A percentile compares a stretch with the other conserved stretches of the same genome.
Conservation (phyloP, 2,329 filamentous ascomycete genomes). For the Epichloe typhina region DNA sequence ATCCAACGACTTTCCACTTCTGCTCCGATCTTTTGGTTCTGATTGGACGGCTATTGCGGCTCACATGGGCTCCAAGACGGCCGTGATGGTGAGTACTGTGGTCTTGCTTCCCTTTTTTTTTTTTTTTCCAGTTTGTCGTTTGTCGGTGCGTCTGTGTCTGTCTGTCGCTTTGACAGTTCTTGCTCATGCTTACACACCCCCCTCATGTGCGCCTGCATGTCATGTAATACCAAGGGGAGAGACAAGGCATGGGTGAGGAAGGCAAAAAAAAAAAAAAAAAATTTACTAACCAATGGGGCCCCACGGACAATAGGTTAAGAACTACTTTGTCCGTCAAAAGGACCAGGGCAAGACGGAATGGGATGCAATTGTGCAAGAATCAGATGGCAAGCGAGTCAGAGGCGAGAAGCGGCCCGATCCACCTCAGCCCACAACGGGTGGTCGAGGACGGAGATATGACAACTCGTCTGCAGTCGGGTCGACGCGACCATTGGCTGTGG, state of each 20-base stretch:
- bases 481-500: slow-evolving; percentile 33
- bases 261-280: background rate
- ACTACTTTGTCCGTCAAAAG: slow-evolving; percentile 52
- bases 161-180: background rate
- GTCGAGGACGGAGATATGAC: slow-evolving; percentile 38
- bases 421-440: slow-evolving; percentile 38
- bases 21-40: slow-evolving; percentile 63
- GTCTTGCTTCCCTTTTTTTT: background rate
- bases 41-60: slow-evolving; percentile 65
- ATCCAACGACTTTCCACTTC: slow-evolving; percentile 59
- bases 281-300: background rate
- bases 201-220: background rate
- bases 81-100: slow-evolving; percentile 56
- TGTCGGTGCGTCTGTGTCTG: background rate
- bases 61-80: slow-evolving; percentile 73
- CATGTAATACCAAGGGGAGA: slow-evolving; percentile 1
- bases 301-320: slow-evolving; percentile 45
- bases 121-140: too few relatives aligned
- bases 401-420: slow-evolving; percentile 48
- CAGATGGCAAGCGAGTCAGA: slow-evolving; percentile 40
- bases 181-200: background rate
- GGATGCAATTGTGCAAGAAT: slow-evolving; percentile 45
- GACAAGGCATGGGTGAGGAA: background rate
- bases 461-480: slow-evolving; percentile 19
- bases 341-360: slow-evolving; percentile 46